These are phyloP conservation scores for Pisolithus marmoratus DNA, from an alignment of 768 basidiomycete species.

Conservation along the genomic window DNA sequence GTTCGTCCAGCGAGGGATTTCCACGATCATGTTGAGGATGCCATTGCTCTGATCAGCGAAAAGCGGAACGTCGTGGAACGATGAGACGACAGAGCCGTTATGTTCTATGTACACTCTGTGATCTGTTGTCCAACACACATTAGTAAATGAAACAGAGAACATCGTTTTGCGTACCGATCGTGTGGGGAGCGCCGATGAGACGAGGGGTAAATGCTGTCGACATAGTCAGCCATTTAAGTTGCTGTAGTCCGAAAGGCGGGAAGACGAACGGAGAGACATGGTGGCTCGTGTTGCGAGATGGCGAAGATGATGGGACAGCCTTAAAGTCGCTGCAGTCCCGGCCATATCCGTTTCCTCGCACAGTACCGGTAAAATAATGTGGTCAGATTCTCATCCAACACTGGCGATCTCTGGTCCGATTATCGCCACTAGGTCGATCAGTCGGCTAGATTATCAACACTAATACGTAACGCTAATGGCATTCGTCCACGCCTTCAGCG, in stretches of 20 bases:
- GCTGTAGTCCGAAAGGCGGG: conserved; percentile 4
- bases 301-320: conserved; percentile 61
- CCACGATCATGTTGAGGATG: conserved; percentile 98
- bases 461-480: conserved; percentile 4
- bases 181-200: conserved; percentile 85
- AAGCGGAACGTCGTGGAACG: conserved; percentile 96
- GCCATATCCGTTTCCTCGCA: conserved; percentile 19
- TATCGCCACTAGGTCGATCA: background rate
- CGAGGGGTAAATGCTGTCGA: conserved; percentile 63
- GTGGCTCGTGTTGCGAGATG: conserved; percentile 43
- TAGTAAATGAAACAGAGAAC: conserved; percentile 10
- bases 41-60: conserved; percentile 94
- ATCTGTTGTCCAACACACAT: conserved; percentile 47
- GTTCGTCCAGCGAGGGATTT: conserved; percentile 99
- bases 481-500: conserved; percentile 15
- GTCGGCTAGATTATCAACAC: background rate
- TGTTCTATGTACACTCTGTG: conserved; percentile 95
- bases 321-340: conserved; percentile 24
- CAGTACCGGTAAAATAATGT: background rate
- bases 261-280: conserved; percentile 34
- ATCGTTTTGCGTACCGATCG: conserved; percentile 61
- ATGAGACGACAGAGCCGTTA: conserved; percentile 74
- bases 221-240: conserved; percentile 6
- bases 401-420: background rate
- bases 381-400: too few species aligned